Evolutionary conservation across 768 basidiomycete species (phyloP), one percentile per base, ranked within the genome.

Genomic region (Suillus lakei): DNA sequence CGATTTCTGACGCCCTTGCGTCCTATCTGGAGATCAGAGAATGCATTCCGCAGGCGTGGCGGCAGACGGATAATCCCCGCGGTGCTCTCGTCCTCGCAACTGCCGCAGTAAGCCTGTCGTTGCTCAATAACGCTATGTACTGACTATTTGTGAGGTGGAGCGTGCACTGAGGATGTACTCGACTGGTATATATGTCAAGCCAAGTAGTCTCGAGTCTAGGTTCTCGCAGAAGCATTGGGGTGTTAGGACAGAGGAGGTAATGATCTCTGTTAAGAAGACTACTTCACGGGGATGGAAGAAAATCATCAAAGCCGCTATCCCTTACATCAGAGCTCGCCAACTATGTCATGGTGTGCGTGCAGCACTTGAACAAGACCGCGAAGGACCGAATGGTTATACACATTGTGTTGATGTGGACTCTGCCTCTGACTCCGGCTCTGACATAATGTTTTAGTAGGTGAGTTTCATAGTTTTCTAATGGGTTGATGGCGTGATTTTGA

Each of bases 181-280:
- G 4, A 46, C 46, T 46, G 46, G 46, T 23, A 23, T 23, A 23
- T 46, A 12, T 23, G 46, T 13, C 46, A 46, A 46, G n/a, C 46
- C n/a, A 23, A 10, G 6, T 23, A n/a, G 12, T 46, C 5, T 12
- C 4, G n/a, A 46, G 46, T 23, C n/a, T 46, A 46, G n/a, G n/a
- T 46, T 46, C n/a, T 46, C 46, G n/a, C 46, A n/a, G 46, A 48
- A 48, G n/a, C 46, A 48, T 48, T 48, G 46, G 46, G n/a, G 46
- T 23, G 46, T 48, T 23, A 48, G 12, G 46, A 48, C 46, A 13
- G 46, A 48, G n/a, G n/a, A 48, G 12, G 46, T 48, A 23, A 48
- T 23, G 46, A 23, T 48, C 5, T 48, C 46, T 48, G 46, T 48
- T 13, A 48, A 23, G 46, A 48, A 48, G 46, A 48, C 46, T 48